Evolutionary conservation across 2,329 filamentous ascomycete genomes (phyloP), one percentile per base, ranked within the genome.

Genomic region (Sclerotinia nivalis): DNA sequence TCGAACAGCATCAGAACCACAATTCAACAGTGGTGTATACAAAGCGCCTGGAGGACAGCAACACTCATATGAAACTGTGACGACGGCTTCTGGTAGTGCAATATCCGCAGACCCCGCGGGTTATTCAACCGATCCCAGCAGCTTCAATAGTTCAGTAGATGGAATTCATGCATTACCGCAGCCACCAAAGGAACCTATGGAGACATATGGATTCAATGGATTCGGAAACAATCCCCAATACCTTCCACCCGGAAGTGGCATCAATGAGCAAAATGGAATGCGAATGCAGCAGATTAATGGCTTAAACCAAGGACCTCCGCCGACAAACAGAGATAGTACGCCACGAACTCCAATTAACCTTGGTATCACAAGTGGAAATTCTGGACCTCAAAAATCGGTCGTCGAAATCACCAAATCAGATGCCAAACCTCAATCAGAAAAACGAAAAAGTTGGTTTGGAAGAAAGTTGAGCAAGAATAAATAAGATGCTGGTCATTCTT

Each of bases 101-200:
- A 91, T 88, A 74, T 88, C 90, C 73, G 88, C 83, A 68, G 93
- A 97, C 70, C 89, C 89, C 18, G 89, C 87, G 77, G 90, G 89
- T 69, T 94, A 96, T 80, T 90, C 90, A 73, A 97, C 93, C 71
- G 93, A 97, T 78, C 94, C 92, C 55, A 82, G 92, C 82, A 97
- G 93, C 78, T 92, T 97, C 78, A 97, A 97, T 81, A 96, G 93
- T 82, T 97, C 93, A 1, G 88, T 96, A 75, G 93, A 97, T 78
- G 89, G 93, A 72, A 83, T 89, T 34, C 82, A 84, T 70, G 86
- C 89, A 66, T 83, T 84, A 7, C 82, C 89, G 61, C 83, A 84
- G 7, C 82, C 84, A 49, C 60, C 58, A 75, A 86, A 84, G 37
- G 85, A 89, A 62, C 84, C 85, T 10, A 77, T 81, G 8, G 89